A percentile compares a stretch with the other conserved stretches of the same genome.
Evolutionary conservation across 129 eudicot species (phyloP).

Genomic region (Flaveria bidentis): DNA sequence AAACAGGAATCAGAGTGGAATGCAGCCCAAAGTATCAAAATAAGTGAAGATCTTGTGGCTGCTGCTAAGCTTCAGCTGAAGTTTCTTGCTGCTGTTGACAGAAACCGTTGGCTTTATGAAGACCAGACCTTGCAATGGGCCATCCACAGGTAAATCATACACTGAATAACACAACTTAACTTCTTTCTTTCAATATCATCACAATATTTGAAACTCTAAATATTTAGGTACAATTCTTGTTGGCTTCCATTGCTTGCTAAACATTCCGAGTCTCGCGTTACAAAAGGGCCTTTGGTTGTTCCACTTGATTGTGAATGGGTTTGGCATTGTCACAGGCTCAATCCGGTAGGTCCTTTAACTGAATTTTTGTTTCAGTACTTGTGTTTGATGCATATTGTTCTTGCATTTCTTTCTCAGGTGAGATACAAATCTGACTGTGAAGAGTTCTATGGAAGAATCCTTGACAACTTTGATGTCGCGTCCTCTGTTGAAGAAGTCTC

Average conservation of each 20-base stretch:
- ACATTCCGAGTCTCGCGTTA: constrained; percentile 49
- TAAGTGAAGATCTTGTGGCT: constrained; percentile 68
- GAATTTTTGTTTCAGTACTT: neutral
- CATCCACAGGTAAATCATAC: constrained; percentile 55
- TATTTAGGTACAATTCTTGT: constrained; percentile 72
- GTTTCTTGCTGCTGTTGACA: constrained; percentile 78
- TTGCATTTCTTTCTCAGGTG: constrained; percentile 46
- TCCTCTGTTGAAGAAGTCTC: constrained; percentile 65
- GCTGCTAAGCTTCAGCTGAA: constrained; percentile 75
- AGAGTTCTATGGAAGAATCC: constrained; percentile 72
- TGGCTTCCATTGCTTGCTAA: constrained; percentile 97
- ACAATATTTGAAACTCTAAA: neutral
- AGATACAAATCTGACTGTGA: constrained; percentile 83
- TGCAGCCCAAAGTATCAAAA: constrained; percentile 61
- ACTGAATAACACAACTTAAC: neutral
- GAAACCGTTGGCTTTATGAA: constrained; percentile 76
- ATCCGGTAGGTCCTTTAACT: constrained; percentile 62
- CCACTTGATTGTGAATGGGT: constrained; percentile 99
- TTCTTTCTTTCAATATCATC: neutral
- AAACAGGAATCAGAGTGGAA: constrained; percentile 78
- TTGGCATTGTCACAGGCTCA: constrained; percentile 98
- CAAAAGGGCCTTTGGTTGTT: constrained; percentile 81
- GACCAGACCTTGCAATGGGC: constrained; percentile 58
- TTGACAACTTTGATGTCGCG: constrained; percentile 62
- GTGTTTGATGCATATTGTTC: constrained; percentile 4